These are phyloP conservation scores for Pseudozyma flocculosa DNA, from an alignment of 1,284 basidiomycete genomes.

Conservation along the genomic window DNA sequence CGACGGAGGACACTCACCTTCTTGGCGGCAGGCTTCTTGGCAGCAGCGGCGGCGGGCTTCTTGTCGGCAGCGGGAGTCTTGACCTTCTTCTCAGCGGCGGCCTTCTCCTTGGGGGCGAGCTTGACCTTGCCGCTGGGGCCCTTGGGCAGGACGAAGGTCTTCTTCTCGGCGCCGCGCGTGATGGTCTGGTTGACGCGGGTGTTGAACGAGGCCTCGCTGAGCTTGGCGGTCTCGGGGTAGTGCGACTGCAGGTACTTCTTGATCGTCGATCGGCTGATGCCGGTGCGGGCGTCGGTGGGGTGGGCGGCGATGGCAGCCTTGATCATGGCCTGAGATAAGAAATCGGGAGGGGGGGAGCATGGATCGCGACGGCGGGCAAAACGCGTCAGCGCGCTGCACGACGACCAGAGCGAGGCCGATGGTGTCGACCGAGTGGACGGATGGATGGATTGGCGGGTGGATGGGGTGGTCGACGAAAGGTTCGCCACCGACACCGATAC, in stretches of 20 bases:
- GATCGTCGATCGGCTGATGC: slow-evolving; percentile 86
- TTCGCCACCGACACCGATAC: neutral
- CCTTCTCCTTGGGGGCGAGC: slow-evolving; percentile 65
- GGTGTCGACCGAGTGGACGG: no score
- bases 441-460: no score
- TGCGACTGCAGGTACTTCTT: slow-evolving; percentile 71
- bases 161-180: slow-evolving; percentile 74
- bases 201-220: slow-evolving; percentile 66
- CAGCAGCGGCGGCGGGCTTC: slow-evolving; percentile 48
- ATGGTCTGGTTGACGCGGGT: slow-evolving; percentile 81
- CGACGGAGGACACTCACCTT: slow-evolving; percentile 28
- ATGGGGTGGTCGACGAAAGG: neutral
- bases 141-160: slow-evolving; percentile 80
- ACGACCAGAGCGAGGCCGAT: slow-evolving; percentile 5
- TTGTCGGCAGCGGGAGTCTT: slow-evolving; percentile 64
- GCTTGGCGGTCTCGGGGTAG: slow-evolving; percentile 40
- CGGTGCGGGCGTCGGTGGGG: slow-evolving; percentile 74
- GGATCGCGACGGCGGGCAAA: slow-evolving; percentile 1
- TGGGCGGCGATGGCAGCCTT: slow-evolving; percentile 75
- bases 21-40: slow-evolving; percentile 44
- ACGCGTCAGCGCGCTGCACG: no score
- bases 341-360: neutral
- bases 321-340: slow-evolving; percentile 45
- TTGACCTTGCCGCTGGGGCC: slow-evolving; percentile 78
- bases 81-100: slow-evolving; percentile 61